These are phyloP conservation scores for Tricholomella constricta DNA, from an alignment of 768 basidiomycete genomes.

Conservation along the genomic window DNA sequence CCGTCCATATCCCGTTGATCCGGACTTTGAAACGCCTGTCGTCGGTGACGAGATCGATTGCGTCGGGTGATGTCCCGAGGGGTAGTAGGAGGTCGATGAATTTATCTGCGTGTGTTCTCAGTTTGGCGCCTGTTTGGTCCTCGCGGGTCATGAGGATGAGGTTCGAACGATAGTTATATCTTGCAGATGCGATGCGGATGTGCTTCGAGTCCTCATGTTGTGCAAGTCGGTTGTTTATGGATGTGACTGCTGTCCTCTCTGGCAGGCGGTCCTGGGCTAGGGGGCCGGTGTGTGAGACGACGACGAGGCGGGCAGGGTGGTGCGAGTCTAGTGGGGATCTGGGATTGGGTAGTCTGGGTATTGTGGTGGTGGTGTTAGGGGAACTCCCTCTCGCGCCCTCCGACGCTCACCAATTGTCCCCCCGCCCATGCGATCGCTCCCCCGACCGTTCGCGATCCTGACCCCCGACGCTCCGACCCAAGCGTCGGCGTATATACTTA, in stretches of 20 bases:
- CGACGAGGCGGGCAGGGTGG: slow-evolving; percentile 12
- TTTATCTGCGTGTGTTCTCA: slow-evolving; percentile 4
- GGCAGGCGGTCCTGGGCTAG: slow-evolving; percentile 4
- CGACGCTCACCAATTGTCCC: too few relatives aligned
- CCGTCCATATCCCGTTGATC: slow-evolving; percentile 12
- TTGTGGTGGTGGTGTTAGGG: too few relatives aligned
- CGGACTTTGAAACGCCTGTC: slow-evolving; percentile 24
- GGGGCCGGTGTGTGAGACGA: slow-evolving; percentile 8
- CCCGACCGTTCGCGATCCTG: too few relatives aligned
- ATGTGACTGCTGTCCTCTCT: background rate
- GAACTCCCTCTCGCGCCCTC: too few relatives aligned
- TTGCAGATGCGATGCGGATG: slow-evolving; percentile 16
- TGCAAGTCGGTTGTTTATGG: slow-evolving; percentile 13
- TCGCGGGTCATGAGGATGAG: slow-evolving; percentile 15
- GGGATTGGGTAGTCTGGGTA: too few relatives aligned
- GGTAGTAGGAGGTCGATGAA: slow-evolving; percentile 8
- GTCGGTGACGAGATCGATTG: slow-evolving; percentile 10
- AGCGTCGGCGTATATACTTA: too few relatives aligned
- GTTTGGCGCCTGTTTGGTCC: slow-evolving; percentile 19
- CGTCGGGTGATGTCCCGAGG: slow-evolving; percentile 3
- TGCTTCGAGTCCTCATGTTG: slow-evolving; percentile 2
- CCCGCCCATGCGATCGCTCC: too few relatives aligned
- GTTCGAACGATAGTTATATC: slow-evolving; percentile 17
- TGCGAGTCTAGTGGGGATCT: too few relatives aligned
- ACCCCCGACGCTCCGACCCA: too few relatives aligned